Evolutionary conservation across 768 basidiomycete species (phyloP), one percentile per base, ranked within the genome.

Genomic region (Lentinula sp.): DNA sequence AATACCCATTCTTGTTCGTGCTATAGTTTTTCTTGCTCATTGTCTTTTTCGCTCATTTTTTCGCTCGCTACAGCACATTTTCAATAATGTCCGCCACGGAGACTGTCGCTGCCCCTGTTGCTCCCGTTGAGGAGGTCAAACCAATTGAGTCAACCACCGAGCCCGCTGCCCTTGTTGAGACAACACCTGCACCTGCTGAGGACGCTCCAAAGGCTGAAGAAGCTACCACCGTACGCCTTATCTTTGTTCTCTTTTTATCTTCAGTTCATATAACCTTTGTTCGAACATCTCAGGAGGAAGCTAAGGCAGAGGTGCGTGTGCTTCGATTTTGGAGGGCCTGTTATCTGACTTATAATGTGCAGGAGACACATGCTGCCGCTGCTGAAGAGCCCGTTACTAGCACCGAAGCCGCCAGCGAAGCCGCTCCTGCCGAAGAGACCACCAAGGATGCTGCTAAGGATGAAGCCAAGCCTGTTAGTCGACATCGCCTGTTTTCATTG

Each of bases 31-130:
- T 59, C 33, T 57, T 63, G 67, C 41, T 57, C 59, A 43, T 59
- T 41, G 10, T 49, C 41, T 63, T 63, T 59, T 58, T 61, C 55
- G 64, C 56, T 59, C 53, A 66, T 66, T 65, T 56, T 63, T 63
- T 60, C 62, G 63, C 61, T 43, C 72, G 9, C 16, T 23, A 3
- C 9, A 85, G 83, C 83, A 82, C 81, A 80, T 76, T 71, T 78
- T 75, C 77, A 77, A 85, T 91, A 91, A 93, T 94, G 90, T 92
- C 91, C 81, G 83, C 88, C 75, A 73, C 86, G 69, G 88, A 87
- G 75, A 74, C 76, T 70, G 69, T 78, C 71, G 69, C 73, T 63
- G 68, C 73, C 67, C 77, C 77, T 70, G 79, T 70, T 67, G 75
- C 68, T 54, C 69, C 78, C 72, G 73, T 76, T 60, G 85, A 85